Base-by-base conservation (phyloP, 2,329 filamentous ascomycete species). In the Phialocephala subalpina region DNA sequence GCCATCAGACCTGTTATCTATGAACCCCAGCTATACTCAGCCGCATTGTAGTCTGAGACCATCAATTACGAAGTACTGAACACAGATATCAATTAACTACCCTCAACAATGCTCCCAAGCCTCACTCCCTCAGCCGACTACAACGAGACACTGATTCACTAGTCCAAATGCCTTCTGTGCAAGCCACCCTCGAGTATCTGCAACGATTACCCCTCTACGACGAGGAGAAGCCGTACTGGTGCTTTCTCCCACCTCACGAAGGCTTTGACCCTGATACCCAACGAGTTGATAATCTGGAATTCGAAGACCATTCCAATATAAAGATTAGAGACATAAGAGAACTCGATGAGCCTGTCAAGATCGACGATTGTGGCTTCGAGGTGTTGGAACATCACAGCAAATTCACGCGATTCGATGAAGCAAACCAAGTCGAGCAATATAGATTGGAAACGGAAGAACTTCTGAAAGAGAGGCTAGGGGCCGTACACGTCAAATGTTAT, bases 191-290 rank as follows among this genome's bases (percentile, higher is more conserved):
- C n/a, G 66, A 71, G 20, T 67, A 70, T 45, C 62, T 72, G 3
- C 63, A 70, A 29, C 61, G 68, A 11, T 62, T 72, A 14, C 22
- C 49, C 0, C 62, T 72, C 2, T 70, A 72, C 55, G 55, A 70
- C 7, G 4, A 40, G 0, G 68, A 69, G 33, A 72, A 72, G 60
- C 67, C 70, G 35, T 72, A 70, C 42, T 72, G 66, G 67, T 64
- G 63, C 22, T 69, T 69, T 25, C 55, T 66, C 1, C 18, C 63
- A 1, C 65, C 67, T 0, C 45, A 60, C n/a, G 63, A 67, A 12
- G 63, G 63, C 20, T 73, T 67, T 38, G 60, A 69, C 62, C 65
- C 64, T 5, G 53, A 67, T 57, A 36, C 58, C 2, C 27, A 68
- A 9, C 65, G 66, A 22, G 38, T 68, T 3, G 62, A 69, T 36